Conservation (phyloP, 352 stramenopile species). For the Globisporangium paroecandrum region DNA sequence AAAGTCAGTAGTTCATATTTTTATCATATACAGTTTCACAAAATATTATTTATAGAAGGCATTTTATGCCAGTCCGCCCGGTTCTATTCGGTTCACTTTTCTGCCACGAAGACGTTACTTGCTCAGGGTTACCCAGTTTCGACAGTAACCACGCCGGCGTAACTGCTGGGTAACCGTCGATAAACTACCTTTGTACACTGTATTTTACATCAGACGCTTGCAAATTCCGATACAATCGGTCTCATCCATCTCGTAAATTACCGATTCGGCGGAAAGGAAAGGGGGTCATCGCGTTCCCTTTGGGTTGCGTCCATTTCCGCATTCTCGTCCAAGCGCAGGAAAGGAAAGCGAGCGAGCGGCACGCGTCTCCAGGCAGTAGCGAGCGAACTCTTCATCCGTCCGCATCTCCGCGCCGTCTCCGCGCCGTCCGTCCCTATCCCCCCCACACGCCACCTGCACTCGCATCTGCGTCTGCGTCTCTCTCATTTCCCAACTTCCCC, state of each 20-base stretch:
- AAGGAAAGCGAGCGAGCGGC: neutral
- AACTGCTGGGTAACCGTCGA: neutral
- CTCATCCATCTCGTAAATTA: neutral
- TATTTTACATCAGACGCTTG: neutral
- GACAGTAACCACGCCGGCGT: neutral
- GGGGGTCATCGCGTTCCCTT: neutral
- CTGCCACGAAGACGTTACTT: neutral
- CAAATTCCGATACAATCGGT: neutral
- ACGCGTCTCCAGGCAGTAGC: neutral
- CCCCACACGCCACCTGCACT: neutral
- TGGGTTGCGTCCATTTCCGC: neutral
- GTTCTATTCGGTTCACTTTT: slow-evolving; percentile 11
- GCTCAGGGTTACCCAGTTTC: neutral
- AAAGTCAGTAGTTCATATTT: neutral
- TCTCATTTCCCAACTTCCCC: slow-evolving; percentile 6
- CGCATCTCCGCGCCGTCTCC: neutral
- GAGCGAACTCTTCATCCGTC: neutral
- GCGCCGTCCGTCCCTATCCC: neutral
- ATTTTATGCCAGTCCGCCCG: neutral
- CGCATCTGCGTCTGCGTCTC: neutral
- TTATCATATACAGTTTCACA: neutral
- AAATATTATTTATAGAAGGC: neutral
- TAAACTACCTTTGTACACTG: neutral
- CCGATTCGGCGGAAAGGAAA: neutral
- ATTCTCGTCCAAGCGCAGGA: neutral